Conservation (phyloP, 1,284 basidiomycete genomes). For the Wallemia hederae region DNA sequence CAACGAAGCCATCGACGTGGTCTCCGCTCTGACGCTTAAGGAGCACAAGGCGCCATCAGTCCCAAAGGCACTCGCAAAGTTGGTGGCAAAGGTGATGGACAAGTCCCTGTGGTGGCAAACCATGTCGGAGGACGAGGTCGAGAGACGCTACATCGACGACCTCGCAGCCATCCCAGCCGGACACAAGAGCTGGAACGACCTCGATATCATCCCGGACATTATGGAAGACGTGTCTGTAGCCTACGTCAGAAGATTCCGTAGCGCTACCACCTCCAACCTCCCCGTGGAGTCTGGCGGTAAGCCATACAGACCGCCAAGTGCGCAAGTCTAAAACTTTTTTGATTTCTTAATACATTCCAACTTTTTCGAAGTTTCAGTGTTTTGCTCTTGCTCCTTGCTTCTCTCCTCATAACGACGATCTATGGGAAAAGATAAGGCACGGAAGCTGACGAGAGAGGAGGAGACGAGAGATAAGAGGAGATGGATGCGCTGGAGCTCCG, state of each 20-base stretch:
- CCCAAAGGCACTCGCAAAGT: slow-evolving; percentile 41
- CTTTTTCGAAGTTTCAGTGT: neutral
- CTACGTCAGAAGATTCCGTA: slow-evolving; percentile 68
- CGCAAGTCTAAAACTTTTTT: neutral
- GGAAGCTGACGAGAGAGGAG: neutral
- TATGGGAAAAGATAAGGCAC: neutral
- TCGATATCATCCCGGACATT: slow-evolving; percentile 37
- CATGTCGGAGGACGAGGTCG: slow-evolving; percentile 68
- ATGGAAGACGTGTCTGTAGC: slow-evolving; percentile 73
- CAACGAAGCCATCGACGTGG: slow-evolving; percentile 54
- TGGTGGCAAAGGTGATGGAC: slow-evolving; percentile 38
- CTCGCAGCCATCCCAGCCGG: slow-evolving; percentile 20
- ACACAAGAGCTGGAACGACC: slow-evolving; percentile 24
- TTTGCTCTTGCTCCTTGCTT: neutral
- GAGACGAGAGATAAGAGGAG: neutral
- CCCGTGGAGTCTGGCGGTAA: neutral
- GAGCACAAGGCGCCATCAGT: slow-evolving; percentile 32
- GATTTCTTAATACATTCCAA: neutral
- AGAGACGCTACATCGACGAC: slow-evolving; percentile 65
- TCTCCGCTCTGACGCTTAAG: slow-evolving; percentile 49
- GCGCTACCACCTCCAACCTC: slow-evolving; percentile 17
- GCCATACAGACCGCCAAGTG: neutral
- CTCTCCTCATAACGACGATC: slow-evolving; percentile 5
- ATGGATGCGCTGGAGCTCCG: neutral
- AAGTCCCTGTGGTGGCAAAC: slow-evolving; percentile 66